Evolutionary conservation across 2,329 filamentous ascomycete genomes (phyloP).

Genomic region (Clonostachys rhizophaga): DNA sequence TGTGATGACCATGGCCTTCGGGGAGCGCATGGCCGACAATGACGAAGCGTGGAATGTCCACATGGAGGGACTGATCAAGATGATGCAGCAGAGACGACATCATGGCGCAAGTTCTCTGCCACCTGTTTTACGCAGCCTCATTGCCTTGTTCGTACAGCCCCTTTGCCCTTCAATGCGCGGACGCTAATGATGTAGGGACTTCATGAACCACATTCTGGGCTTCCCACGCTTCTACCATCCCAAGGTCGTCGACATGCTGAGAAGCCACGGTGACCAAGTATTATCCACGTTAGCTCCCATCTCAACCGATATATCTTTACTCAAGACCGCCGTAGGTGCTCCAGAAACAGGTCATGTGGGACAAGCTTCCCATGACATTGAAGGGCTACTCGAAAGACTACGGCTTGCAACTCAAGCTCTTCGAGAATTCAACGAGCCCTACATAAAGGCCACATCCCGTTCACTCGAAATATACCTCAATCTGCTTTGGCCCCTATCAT

Average conservation of each 20-base stretch:
- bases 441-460: background rate
- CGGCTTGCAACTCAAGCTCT: background rate
- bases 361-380: background rate
- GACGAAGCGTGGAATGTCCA: constrained; percentile 3
- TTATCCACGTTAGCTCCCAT: background rate
- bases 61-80: constrained; percentile 1
- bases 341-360: background rate
- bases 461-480: background rate
- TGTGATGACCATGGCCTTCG: constrained; percentile 2
- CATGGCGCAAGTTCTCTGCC: background rate
- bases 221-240: background rate
- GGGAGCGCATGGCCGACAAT: constrained; percentile 1
- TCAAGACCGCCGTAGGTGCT: background rate
- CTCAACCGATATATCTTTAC: background rate
- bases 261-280: background rate
- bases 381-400: background rate
- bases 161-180: background rate
- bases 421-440: background rate
- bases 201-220: background rate
- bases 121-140: background rate
- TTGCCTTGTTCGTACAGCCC: background rate
- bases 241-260: background rate
- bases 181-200: background rate
- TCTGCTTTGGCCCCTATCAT: background rate
- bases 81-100: background rate